A percentile compares a stretch with the other conserved stretches of the same genome.
phyloP scores from a whole-genome alignment of 2,329 filamentous ascomycete genomes.

The Thermomyces lanuginosus region DNA sequence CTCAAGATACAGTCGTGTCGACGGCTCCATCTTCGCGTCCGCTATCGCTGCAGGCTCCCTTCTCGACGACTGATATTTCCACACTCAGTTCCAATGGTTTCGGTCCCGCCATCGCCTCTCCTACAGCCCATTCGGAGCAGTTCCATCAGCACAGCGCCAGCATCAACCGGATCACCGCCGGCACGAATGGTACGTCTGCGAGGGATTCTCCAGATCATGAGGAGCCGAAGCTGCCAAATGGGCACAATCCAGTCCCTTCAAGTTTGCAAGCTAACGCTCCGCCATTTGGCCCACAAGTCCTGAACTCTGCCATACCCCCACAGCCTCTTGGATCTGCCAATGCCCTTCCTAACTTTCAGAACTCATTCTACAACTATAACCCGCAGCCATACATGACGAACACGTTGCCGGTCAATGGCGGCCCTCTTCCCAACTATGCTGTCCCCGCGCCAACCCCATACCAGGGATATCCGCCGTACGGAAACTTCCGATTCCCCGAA shows the following conservation, averaged over 20 bases:
- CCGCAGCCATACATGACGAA: slow-evolving; percentile 40
- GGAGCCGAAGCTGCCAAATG: slow-evolving; percentile 30
- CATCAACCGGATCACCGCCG: slow-evolving; percentile 60
- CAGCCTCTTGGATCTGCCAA: slow-evolving; percentile 16
- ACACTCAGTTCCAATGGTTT: slow-evolving; percentile 57
- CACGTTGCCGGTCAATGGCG: slow-evolving; percentile 20
- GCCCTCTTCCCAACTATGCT: slow-evolving; percentile 30
- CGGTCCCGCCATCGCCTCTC: slow-evolving; percentile 26
- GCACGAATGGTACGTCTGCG: slow-evolving; percentile 46
- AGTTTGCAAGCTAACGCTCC: slow-evolving; percentile 64
- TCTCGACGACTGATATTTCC: slow-evolving; percentile 76
- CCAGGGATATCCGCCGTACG: slow-evolving; percentile 33
- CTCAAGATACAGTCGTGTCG: no score
- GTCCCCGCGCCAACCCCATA: slow-evolving; percentile 43
- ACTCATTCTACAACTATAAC: slow-evolving; percentile 35
- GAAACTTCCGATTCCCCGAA: slow-evolving; percentile 47
- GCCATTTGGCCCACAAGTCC: slow-evolving; percentile 57
- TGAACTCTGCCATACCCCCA: slow-evolving; percentile 21
- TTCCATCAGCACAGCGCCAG: slow-evolving; percentile 62
- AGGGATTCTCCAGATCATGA: slow-evolving; percentile 28
- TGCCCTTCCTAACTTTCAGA: slow-evolving; percentile 19
- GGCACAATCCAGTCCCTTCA: slow-evolving; percentile 49
- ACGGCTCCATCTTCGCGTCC: slow-evolving; percentile 23
- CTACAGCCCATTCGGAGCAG: slow-evolving; percentile 45
- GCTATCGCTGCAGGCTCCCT: slow-evolving; percentile 55